Conservation (phyloP, 768 basidiomycete species). For the Vararia minispora region DNA sequence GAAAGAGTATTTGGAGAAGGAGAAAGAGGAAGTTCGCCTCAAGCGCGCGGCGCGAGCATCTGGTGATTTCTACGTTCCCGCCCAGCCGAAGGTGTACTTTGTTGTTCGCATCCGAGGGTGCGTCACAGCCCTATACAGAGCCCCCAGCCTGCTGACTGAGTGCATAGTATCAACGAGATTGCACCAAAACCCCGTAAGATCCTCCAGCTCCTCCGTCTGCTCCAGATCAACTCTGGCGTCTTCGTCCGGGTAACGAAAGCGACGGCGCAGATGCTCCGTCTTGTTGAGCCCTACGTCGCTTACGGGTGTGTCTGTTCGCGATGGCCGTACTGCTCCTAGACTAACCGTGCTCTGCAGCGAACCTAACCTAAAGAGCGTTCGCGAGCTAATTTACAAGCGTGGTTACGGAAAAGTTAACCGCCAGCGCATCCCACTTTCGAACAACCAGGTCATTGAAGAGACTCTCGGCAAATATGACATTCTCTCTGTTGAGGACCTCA, state of each 20-base stretch:
- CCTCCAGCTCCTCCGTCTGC: constrained; percentile 92
- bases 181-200: constrained; percentile 99
- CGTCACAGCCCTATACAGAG: constrained; percentile 22
- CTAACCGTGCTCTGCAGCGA: constrained; percentile 38
- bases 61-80: constrained; percentile 96
- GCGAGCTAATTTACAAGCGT: constrained; percentile 98
- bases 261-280: constrained; percentile 95
- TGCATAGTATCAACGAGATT: constrained; percentile 92
- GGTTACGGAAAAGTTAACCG: constrained; percentile 98
- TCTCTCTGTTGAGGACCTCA: constrained; percentile 93
- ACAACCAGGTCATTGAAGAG: constrained; percentile 89
- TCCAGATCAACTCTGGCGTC: constrained; percentile 99
- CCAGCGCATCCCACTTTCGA: constrained; percentile 91
- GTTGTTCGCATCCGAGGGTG: constrained; percentile 96
- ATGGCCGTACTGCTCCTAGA: neutral
- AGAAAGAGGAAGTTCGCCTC: constrained; percentile 93
- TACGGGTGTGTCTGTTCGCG: constrained; percentile 60
- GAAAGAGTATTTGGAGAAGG: constrained; percentile 87
- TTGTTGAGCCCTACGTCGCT: constrained; percentile 94
- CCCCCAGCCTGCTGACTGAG: constrained; percentile 1
- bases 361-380: constrained; percentile 93
- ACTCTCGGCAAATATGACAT: constrained; percentile 89
- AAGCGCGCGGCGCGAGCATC: constrained; percentile 85
- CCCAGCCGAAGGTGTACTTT: constrained; percentile 95
- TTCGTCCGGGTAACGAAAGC: constrained; percentile 97